phyloP scores from a whole-genome alignment of 2,329 filamentous ascomycete genomes.

The Claviceps maximensis region DNA sequence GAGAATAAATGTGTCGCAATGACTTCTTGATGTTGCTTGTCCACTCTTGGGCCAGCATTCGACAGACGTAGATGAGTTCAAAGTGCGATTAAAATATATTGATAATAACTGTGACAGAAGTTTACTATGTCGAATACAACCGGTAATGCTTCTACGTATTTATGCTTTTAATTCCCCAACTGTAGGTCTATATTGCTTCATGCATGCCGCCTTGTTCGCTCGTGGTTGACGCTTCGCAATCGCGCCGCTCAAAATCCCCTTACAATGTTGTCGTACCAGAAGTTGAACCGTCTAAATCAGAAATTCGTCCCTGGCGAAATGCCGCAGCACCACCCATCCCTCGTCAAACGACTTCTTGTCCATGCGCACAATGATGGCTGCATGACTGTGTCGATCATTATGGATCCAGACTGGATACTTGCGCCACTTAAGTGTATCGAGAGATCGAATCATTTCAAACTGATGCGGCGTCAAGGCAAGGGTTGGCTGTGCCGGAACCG shows the following conservation, averaged over 20 bases:
- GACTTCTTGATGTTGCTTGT: too few relatives aligned
- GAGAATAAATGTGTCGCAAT: too few relatives aligned
- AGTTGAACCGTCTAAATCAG: slow-evolving; percentile 12
- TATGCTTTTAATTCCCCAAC: neutral
- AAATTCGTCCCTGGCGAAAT: slow-evolving; percentile 73
- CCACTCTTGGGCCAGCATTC: too few relatives aligned
- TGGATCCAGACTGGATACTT: slow-evolving; percentile 64
- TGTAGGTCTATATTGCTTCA: neutral
- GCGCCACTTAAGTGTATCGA: slow-evolving; percentile 53
- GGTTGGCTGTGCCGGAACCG: slow-evolving; percentile 44
- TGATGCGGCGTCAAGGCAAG: slow-evolving; percentile 69
- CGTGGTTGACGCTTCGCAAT: too few relatives aligned
- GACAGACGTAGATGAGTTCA: too few relatives aligned
- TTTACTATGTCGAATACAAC: neutral
- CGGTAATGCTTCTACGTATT: neutral
- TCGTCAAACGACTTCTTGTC: slow-evolving; percentile 58
- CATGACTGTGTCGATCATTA: slow-evolving; percentile 69
- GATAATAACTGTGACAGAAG: too few relatives aligned
- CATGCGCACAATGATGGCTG: slow-evolving; percentile 73
- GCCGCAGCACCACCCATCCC: slow-evolving; percentile 61
- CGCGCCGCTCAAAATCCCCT: too few relatives aligned
- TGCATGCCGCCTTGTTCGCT: too few relatives aligned
- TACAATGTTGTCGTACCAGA: too few relatives aligned
- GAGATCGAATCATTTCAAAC: slow-evolving; percentile 68
- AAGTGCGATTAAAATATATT: neutral